These are phyloP conservation scores for Penicillium verhagenii DNA, from an alignment of 495 filamentous ascomycete species.

Conservation along the genomic window DNA sequence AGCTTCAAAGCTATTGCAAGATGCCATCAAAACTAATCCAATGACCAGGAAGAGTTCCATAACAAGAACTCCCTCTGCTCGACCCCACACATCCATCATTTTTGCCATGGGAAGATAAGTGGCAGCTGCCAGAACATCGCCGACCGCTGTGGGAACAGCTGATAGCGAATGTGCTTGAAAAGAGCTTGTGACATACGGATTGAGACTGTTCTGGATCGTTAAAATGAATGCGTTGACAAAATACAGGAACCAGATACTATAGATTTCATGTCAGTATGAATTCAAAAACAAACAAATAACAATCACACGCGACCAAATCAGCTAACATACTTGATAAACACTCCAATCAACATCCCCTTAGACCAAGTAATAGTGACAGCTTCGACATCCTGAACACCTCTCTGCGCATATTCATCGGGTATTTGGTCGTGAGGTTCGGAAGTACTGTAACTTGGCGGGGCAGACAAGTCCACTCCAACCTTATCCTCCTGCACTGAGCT, in stretches of 20 bases:
- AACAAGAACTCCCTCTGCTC: constrained; percentile 49
- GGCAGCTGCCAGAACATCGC: constrained; percentile 54
- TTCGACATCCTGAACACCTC: constrained; percentile 35
- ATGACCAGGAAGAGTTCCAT: constrained; percentile 31
- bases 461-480: background rate
- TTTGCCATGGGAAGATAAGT: constrained; percentile 62
- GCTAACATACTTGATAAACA: constrained; percentile 31
- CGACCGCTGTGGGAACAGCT: constrained; percentile 26
- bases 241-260: constrained; percentile 34
- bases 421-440: background rate
- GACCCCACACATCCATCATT: constrained; percentile 63
- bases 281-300: background rate
- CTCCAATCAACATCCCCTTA: constrained; percentile 24
- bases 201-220: constrained; percentile 22
- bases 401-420: constrained; percentile 14
- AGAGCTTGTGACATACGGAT: constrained; percentile 30
- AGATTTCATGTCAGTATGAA: background rate
- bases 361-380: constrained; percentile 36
- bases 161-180: constrained; percentile 32
- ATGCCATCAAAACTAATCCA: constrained; percentile 49
- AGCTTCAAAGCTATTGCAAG: constrained; percentile 40
- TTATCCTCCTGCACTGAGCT: background rate
- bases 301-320: background rate
- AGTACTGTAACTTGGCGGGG: constrained; percentile 1
- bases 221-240: constrained; percentile 21